Conservation (phyloP, 2,329 filamentous ascomycete genomes). For the Grosmannia penicillata region DNA sequence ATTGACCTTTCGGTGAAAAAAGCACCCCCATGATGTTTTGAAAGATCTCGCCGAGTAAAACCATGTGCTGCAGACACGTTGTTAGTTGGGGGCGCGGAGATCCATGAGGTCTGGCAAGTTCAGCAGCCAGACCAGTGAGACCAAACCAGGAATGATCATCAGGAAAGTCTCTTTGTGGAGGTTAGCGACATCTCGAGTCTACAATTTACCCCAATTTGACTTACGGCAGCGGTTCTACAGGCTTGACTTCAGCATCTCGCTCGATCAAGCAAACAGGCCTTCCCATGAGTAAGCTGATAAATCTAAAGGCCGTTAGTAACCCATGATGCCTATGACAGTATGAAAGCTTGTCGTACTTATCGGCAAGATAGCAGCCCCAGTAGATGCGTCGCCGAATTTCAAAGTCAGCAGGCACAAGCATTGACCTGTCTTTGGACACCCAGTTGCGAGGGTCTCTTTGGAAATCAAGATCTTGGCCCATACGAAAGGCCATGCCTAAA, state of each 20-base stretch:
- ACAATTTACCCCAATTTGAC: background rate
- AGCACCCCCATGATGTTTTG: background rate
- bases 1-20: background rate
- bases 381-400: slow-evolving; percentile 1
- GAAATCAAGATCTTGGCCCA: slow-evolving; percentile 1
- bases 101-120: background rate
- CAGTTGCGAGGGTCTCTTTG: background rate
- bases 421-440: background rate
- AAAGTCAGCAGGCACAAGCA: background rate
- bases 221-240: background rate
- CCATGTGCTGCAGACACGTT: background rate
- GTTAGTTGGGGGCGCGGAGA: background rate
- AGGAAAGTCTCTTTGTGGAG: background rate
- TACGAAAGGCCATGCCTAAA: slow-evolving; percentile 1
- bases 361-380: slow-evolving; percentile 1
- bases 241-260: slow-evolving; percentile 1
- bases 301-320: background rate
- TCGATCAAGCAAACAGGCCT: background rate
- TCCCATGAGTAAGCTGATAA: background rate
- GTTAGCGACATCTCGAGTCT: background rate
- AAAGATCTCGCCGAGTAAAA: background rate
- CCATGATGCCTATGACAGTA: too few relatives aligned
- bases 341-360: background rate
- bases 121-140: background rate
- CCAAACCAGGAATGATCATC: background rate